Percentiles rank a stretch among this genome's conserved stretches.
These are phyloP conservation scores for Tuber indicum DNA, from an alignment of 495 filamentous ascomycete species.

Conservation along the genomic window DNA sequence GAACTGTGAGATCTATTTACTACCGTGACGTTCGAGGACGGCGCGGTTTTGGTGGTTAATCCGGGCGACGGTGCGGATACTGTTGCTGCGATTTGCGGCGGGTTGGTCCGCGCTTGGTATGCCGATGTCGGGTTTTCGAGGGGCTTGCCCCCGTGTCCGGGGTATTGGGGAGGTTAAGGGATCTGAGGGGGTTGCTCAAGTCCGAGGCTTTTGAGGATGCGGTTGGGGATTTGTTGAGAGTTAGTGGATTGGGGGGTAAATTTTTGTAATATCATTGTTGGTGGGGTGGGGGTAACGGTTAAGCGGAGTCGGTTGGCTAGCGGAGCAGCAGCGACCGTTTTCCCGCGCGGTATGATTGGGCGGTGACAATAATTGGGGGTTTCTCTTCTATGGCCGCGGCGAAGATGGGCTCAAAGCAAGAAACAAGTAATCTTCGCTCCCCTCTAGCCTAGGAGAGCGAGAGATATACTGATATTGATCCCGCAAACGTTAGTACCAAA, in stretches of 20 bases:
- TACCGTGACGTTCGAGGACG: constrained; percentile 44
- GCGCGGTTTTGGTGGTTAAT: constrained; percentile 48
- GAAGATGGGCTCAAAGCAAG: background rate
- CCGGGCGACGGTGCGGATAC: constrained; percentile 51
- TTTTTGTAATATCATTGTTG: background rate
- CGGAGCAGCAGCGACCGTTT: background rate
- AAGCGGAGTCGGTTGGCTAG: background rate
- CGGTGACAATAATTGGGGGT: background rate
- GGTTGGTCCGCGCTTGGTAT: constrained; percentile 48
- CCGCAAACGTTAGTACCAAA: background rate
- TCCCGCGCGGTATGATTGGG: background rate
- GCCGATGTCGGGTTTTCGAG: constrained; percentile 37
- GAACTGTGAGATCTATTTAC: constrained; percentile 50
- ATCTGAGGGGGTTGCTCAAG: constrained; percentile 23
- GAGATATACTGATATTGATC: background rate
- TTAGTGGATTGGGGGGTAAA: constrained; percentile 14
- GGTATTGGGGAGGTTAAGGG: constrained; percentile 19
- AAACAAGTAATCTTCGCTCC: background rate
- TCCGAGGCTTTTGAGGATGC: constrained; percentile 23
- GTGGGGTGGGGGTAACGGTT: background rate
- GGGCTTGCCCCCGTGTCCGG: background rate
- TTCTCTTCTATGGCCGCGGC: background rate
- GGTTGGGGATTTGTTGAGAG: constrained; percentile 25
- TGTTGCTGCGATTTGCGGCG: constrained; percentile 50
- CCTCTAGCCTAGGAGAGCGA: background rate